Percentiles rank a stretch among this genome's conserved stretches.
Conservation (phyloP, 129 eudicot species). For the Flaveria bidentis region DNA sequence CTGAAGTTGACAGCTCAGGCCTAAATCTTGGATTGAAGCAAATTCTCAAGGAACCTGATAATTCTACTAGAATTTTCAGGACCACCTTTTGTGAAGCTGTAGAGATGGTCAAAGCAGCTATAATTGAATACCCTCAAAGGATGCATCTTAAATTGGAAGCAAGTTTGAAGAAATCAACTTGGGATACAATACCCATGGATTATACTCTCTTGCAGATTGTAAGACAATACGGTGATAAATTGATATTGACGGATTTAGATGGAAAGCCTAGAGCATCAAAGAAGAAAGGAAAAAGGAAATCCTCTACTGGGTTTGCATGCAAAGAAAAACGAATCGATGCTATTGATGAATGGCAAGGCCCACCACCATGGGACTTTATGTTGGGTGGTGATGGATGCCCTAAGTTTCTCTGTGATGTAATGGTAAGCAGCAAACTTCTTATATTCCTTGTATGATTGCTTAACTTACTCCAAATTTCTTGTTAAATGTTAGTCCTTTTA, state of each 20-base stretch:
- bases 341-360: conserved; percentile 78
- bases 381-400: conserved; percentile 93
- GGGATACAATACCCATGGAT: conserved; percentile 42
- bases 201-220: conserved; percentile 53
- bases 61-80: conserved; percentile 43
- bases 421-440: conserved; percentile 53
- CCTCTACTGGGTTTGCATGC: conserved; percentile 33
- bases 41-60: conserved; percentile 51
- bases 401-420: conserved; percentile 94
- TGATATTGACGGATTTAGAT: conserved; percentile 66
- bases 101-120: conserved; percentile 52
- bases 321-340: conserved; percentile 42
- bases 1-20: conserved; percentile 34
- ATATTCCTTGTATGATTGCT: neutral
- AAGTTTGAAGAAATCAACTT: conserved; percentile 29
- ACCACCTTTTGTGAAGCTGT: conserved; percentile 61
- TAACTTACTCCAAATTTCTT: conserved; percentile 1
- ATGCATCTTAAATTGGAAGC: conserved; percentile 30
- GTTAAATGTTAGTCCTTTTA: conserved; percentile 8
- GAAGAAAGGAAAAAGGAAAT: conserved; percentile 65
- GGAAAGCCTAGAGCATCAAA: conserved; percentile 65
- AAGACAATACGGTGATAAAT: conserved; percentile 65
- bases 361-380: conserved; percentile 81
- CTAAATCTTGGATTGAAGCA: conserved; percentile 63
- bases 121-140: conserved; percentile 36